Base-by-base conservation (phyloP, 73 alveolate species). In the Loxodes magnus region DNA sequence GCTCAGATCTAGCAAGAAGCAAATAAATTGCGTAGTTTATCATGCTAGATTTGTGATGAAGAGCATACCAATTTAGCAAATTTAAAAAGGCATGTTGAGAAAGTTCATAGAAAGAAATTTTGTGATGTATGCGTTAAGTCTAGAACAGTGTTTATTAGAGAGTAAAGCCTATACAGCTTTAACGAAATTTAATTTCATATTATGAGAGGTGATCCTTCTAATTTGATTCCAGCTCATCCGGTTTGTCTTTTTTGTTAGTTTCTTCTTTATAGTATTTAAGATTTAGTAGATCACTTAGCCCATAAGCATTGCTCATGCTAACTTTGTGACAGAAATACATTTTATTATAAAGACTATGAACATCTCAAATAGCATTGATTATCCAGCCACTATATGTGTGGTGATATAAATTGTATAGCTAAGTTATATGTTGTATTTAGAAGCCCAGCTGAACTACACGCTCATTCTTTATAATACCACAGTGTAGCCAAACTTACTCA, bases 381-480 rank as follows among this genome's bases (percentile, higher is more conserved):
- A 41, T 25, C 22, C 2, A 9, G 43, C 34, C 59, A 46, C 27
- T 46, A 46, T 46, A 19, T 46, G 34, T 46, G 59, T 19, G 43
- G 27, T 24, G 59, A 46, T 24, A 37, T 15, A 19, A 22, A 14
- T 24, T 46, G 59, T 46, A 24, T 41, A 20, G 59, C 22, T 12
- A 46, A 41, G n/a, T 25, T 16, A 19, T 46, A 10, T 25, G 7
- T 41, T 12, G 59, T 46, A 10, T 46, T 46, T 24, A 9, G 26
- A 22, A 46, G 43, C 1, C 59, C 59, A n/a, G 22, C 22, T 24
- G 59, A 46, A 5, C 34, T 46, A n/a, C 59, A 46, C 22, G 17
- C 17, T 17, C 59, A 46, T 2, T 25, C 50, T 10, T 9, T 12
- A 1, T 25, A 19, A 2, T 7, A 25, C 2, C 59, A 46, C 17